A percentile compares a stretch with the other conserved stretches of the same genome.
Conservation (phyloP, 129 eudicot genomes). For the Deinandra increscens region DNA sequence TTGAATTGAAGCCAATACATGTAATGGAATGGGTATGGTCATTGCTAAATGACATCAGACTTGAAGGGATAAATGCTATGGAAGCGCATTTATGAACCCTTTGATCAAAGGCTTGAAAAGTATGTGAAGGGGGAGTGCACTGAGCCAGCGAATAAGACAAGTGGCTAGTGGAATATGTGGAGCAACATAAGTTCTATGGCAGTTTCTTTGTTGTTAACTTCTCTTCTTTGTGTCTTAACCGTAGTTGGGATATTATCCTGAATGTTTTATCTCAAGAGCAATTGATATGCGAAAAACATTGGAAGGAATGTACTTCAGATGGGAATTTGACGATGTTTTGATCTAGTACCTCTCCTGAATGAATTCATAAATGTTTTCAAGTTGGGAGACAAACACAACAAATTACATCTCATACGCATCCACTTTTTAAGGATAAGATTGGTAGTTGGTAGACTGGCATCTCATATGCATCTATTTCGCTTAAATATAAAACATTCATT, state of each 20-base stretch:
- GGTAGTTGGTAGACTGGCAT: too few relatives aligned
- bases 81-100: not conserved
- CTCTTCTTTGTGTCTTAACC: not conserved
- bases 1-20: not conserved
- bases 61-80: too few relatives aligned
- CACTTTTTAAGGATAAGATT: too few relatives aligned
- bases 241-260: too few relatives aligned
- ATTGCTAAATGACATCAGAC: not conserved
- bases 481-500: not conserved
- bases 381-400: not conserved
- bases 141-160: not conserved
- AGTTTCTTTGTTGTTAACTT: not conserved
- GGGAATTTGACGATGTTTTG: not conserved
- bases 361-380: too few relatives aligned
- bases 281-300: not conserved
- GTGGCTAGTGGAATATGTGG: not conserved
- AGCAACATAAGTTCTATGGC: not conserved
- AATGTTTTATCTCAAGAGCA: not conserved
- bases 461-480: not conserved
- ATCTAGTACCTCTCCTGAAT: too few relatives aligned
- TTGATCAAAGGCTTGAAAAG: not conserved
- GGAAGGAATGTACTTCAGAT: not conserved
- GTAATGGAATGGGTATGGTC: not conserved
- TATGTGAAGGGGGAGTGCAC: not conserved
- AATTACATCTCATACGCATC: not conserved